Evolutionary conservation across 2,329 filamentous ascomycete genomes (phyloP).

Genomic region (Xylariomycetidae sp.): DNA sequence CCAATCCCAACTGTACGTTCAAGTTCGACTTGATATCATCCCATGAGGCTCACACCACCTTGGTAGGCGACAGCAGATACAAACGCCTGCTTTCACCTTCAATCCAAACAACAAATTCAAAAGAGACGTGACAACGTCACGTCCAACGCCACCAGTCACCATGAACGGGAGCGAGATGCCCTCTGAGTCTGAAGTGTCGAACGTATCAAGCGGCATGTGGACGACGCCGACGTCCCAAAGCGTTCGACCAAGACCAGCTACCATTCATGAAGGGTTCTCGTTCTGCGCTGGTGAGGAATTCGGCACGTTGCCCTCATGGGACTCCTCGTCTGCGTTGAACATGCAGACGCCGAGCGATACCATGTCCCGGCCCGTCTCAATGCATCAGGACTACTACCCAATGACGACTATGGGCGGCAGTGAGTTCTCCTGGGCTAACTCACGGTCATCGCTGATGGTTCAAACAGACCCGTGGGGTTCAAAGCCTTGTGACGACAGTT

Average conservation of each 20-base stretch:
- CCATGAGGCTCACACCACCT: constrained; percentile 31
- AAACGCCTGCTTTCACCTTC: constrained; percentile 46
- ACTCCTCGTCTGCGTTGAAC: constrained; percentile 46
- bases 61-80: constrained; percentile 45
- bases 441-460: constrained; percentile 16
- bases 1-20: constrained; percentile 49
- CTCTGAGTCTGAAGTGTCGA: constrained; percentile 42
- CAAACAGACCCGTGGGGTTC: constrained; percentile 44
- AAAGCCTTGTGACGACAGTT: constrained; percentile 52
- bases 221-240: constrained; percentile 49
- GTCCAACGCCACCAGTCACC: constrained; percentile 38
- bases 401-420: constrained; percentile 44
- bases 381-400: constrained; percentile 55
- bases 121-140: constrained; percentile 38
- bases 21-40: constrained; percentile 12
- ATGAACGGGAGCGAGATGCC: constrained; percentile 50
- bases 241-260: constrained; percentile 49
- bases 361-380: constrained; percentile 50
- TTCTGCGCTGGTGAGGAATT: constrained; percentile 54
- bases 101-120: constrained; percentile 43
- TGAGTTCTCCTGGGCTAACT: constrained; percentile 29
- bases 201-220: constrained; percentile 45
- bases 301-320: constrained; percentile 51
- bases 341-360: constrained; percentile 48
- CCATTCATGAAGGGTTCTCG: constrained; percentile 58